Base-by-base conservation (phyloP, 2,329 filamentous ascomycete species). In the Talaromyces pinophilus region DNA sequence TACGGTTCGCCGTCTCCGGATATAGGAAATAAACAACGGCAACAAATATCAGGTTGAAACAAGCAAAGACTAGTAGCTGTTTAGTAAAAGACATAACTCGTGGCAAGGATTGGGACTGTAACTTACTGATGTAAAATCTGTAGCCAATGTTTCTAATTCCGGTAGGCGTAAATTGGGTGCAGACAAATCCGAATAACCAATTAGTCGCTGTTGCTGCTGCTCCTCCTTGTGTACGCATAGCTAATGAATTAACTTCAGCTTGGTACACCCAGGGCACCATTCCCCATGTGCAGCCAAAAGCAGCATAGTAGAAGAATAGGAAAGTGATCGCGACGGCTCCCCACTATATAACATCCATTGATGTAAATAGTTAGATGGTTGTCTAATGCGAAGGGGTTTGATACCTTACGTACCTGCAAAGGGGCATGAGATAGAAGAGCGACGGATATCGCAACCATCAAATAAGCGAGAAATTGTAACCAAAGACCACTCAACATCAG, bases 1-100 rank as follows among this genome's bases (percentile, higher is more conserved):
- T 78, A 11, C 81, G 73, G 61, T 80, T 81, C 17, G 76, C 74
- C 0, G 81, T 82, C 66, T 82, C 81, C 8, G 80, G 80, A 59
- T 80, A 81, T 70, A 74, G 79, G 71, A 83, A 83, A 72, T 81
- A 85, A 30, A 85, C 76, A 2, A 85, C 74, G 46, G 76, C 75
- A 5, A 78, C 70, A 66, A 78, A 78, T 17, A 65, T 61, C n/a
- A 77, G 62, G 59, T 77, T 77, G 59, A 44, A 44, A 44, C 42
- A 44, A 19, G 42, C 42, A 44, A 44, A 44, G 42, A 44, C 42
- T 44, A 8, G 42, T 5, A n/a, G 5, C 15, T 44, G 42, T 2
- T 44, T 19, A 44, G 42, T 8, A 44, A 10, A 19, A 61, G 28
- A 17, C 33, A 61, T 17, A 40, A 44, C 7, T 44, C 19, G 42